Conservation (phyloP, 352 stramenopile genomes). For the Globisporangium camurandrum region DNA sequence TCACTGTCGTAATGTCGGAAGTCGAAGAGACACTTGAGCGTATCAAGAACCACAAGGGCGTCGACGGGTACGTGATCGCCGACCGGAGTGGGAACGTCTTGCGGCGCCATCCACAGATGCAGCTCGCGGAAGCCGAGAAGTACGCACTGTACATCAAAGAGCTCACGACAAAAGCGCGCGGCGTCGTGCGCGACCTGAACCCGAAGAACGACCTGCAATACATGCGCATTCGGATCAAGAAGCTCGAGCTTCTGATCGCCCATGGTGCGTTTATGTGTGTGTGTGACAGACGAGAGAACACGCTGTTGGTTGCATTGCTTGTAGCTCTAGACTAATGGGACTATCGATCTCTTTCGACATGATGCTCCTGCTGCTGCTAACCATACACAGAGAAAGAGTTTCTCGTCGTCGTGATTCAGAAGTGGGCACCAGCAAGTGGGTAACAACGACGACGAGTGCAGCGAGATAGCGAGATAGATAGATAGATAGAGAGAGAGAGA, state of each 20-base stretch:
- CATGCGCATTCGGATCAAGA: slow-evolving; percentile 90
- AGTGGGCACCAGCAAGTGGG: slow-evolving; percentile 67
- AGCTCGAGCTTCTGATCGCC: slow-evolving; percentile 90
- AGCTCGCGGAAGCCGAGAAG: slow-evolving; percentile 84
- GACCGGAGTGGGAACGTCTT: slow-evolving; percentile 88
- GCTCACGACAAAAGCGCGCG: slow-evolving; percentile 84
- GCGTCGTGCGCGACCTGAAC: slow-evolving; percentile 92
- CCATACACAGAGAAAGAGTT: slow-evolving; percentile 90
- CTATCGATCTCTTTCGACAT: too few species aligned
- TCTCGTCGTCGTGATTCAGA: slow-evolving; percentile 92
- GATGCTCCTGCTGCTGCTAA: too few species aligned
- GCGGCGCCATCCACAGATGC: slow-evolving; percentile 86
- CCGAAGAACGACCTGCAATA: slow-evolving; percentile 93
- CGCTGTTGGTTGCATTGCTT: too few species aligned
- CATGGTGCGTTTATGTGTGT: slow-evolving; percentile 48
- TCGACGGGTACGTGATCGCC: slow-evolving; percentile 94
- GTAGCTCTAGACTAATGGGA: too few species aligned
- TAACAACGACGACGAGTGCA: neutral
- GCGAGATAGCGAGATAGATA: too few species aligned
- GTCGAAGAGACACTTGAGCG: slow-evolving; percentile 94
- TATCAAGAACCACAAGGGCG: slow-evolving; percentile 92
- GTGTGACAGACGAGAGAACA: too few species aligned
- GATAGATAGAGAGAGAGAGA: too few species aligned
- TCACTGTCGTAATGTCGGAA: slow-evolving; percentile 55
- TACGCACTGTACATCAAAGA: slow-evolving; percentile 90